A percentile compares a stretch with the other conserved stretches of the same genome.
Conservation (phyloP, 2,329 filamentous ascomycete species). For the Rhynchosporium secalis region DNA sequence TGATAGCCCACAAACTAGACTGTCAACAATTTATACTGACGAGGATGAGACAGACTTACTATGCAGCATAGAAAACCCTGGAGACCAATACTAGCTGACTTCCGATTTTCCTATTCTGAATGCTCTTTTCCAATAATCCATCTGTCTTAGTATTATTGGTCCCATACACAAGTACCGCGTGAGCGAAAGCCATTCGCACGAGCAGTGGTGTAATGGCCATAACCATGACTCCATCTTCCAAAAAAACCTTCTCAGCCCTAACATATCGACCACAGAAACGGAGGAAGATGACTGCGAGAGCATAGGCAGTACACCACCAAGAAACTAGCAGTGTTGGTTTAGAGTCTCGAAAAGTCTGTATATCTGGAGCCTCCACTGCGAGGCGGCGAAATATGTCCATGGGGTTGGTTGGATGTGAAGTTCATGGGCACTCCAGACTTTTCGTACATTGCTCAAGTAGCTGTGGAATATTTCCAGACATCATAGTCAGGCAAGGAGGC, state of each 20-base stretch:
- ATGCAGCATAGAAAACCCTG: constrained; percentile 82
- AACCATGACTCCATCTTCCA: constrained; percentile 84
- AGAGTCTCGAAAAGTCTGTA: constrained; percentile 47
- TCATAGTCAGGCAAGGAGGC: constrained; percentile 1
- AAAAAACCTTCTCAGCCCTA: constrained; percentile 79
- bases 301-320: constrained; percentile 90
- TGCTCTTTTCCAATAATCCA: constrained; percentile 54
- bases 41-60: constrained; percentile 58
- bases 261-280: constrained; percentile 80
- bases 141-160: constrained; percentile 79
- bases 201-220: constrained; percentile 77
- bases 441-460: constrained; percentile 2
- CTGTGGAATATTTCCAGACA: background rate
- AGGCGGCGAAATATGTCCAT: constrained; percentile 35
- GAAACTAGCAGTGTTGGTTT: constrained; percentile 88
- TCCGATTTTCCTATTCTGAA: constrained; percentile 66
- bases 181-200: constrained; percentile 79
- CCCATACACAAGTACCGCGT: constrained; percentile 80
- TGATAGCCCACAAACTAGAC: constrained; percentile 82
- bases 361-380: constrained; percentile 30
- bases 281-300: constrained; percentile 76
- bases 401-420: constrained; percentile 1
- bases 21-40: constrained; percentile 9
- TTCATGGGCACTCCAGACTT: constrained; percentile 8
- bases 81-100: constrained; percentile 79